phyloP scores from a whole-genome alignment of 202 grass and related monocot genomes.

The Setaria italica region DNA sequence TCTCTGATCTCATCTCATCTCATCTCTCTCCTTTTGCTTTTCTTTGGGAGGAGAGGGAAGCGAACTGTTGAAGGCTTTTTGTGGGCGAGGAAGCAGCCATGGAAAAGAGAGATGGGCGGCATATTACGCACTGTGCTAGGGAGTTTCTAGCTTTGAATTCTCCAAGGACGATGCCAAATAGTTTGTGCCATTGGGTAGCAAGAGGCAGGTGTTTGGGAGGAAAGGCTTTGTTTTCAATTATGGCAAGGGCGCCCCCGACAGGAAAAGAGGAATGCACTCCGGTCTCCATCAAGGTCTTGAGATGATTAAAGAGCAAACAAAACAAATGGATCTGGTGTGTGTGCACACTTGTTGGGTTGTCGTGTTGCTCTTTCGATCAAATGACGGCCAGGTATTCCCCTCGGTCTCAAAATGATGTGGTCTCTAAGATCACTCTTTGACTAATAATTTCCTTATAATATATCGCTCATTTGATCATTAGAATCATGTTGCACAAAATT shows the following conservation, averaged over 20 bases:
- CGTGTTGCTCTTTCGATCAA: background rate
- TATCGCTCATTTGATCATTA: no score
- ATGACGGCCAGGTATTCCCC: no score
- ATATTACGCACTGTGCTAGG: background rate
- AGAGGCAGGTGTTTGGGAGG: background rate
- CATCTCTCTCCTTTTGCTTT: constrained; percentile 28
- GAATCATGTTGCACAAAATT: no score
- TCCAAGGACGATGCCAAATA: background rate
- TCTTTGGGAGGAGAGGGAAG: constrained; percentile 44
- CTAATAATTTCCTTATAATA: no score
- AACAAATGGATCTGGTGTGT: constrained; percentile 32
- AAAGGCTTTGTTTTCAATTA: constrained; percentile 22
- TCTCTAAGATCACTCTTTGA: background rate
- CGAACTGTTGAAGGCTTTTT: constrained; percentile 24
- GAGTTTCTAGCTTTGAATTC: constrained; percentile 50
- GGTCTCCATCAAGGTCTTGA: constrained; percentile 39
- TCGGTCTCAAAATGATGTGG: background rate
- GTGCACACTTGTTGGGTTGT: background rate
- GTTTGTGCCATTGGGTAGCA: background rate
- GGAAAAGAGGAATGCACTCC: constrained; percentile 52
- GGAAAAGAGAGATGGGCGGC: background rate
- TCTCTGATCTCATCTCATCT: background rate
- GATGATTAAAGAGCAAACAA: constrained; percentile 51
- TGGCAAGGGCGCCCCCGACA: constrained; percentile 37
- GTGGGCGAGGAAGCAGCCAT: constrained; percentile 47